Percentiles rank a stretch among this genome's conserved stretches.
These are phyloP conservation scores for Leccinum subrobustum DNA, from an alignment of 1,284 basidiomycete genomes.

Conservation along the genomic window DNA sequence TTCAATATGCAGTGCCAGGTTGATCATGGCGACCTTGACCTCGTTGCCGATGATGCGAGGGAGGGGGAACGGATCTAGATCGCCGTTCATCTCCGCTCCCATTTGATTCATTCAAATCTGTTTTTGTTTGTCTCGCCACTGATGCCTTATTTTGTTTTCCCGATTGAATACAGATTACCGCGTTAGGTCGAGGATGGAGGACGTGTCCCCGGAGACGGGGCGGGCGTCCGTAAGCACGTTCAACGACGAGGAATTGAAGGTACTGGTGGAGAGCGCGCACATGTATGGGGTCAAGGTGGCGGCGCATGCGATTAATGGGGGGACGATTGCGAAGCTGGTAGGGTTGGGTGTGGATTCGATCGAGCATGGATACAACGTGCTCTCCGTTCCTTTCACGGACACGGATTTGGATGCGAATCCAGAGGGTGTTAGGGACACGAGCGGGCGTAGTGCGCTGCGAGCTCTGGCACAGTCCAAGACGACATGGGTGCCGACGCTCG, in stretches of 20 bases:
- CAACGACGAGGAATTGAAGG: constrained; percentile 45
- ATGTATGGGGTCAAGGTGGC: constrained; percentile 57
- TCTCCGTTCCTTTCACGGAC: neutral
- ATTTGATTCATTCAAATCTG: constrained; percentile 3
- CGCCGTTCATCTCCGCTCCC: constrained; percentile 28
- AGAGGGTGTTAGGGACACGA: neutral
- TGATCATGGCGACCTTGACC: neutral
- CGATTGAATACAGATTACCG: constrained; percentile 45
- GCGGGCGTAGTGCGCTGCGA: constrained; percentile 22
- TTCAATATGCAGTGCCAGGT: neutral
- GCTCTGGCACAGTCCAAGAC: constrained; percentile 33
- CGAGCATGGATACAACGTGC: constrained; percentile 45
- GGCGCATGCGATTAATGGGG: constrained; percentile 49
- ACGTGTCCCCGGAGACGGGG: constrained; percentile 39
- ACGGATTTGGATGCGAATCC: neutral
- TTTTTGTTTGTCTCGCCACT: neutral
- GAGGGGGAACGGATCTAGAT: constrained; percentile 3
- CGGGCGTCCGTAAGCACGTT: constrained; percentile 43
- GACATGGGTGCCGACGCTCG: constrained; percentile 62
- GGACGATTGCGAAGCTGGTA: constrained; percentile 39
- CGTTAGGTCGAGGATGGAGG: constrained; percentile 42
- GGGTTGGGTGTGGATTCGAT: constrained; percentile 46
- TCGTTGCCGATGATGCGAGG: constrained; percentile 10
- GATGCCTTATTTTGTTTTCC: neutral
- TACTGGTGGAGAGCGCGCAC: constrained; percentile 54